Conservation (phyloP, 176 grass and related monocot species). For the Phoenix dactylifera region DNA sequence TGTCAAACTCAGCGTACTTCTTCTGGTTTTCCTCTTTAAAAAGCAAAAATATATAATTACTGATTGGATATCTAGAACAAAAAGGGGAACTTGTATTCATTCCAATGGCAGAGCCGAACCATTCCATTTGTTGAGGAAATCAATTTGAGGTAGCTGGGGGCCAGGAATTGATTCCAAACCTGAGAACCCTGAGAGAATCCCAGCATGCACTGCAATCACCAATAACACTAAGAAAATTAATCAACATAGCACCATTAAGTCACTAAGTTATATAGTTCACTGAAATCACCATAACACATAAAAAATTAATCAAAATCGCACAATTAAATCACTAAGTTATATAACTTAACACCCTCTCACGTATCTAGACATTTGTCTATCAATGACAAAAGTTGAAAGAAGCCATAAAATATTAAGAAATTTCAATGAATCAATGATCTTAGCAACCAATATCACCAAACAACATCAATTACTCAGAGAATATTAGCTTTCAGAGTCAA, state of each 20-base stretch:
- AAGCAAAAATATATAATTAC: not conserved
- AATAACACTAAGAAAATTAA: no score
- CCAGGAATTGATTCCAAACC: conserved; percentile 75
- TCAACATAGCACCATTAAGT: no score
- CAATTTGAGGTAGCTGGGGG: conserved; percentile 57
- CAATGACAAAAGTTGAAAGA: no score
- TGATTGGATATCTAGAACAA: not conserved
- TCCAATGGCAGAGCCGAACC: conserved; percentile 31
- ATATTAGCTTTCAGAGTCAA: no score
- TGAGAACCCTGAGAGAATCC: conserved; percentile 75
- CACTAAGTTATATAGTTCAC: conserved; percentile 16
- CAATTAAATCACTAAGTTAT: no score
- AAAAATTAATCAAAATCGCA: no score
- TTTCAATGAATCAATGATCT: no score
- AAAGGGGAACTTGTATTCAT: conserved; percentile 2
- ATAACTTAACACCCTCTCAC: no score
- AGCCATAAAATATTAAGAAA: no score
- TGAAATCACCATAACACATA: conserved; percentile 17
- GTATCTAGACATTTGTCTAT: no score
- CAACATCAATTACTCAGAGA: no score
- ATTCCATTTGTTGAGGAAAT: conserved; percentile 90
- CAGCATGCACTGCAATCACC: conserved; percentile 63
- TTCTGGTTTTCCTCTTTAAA: conserved; percentile 73
- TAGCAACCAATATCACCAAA: no score
- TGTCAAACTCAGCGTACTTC: conserved; percentile 76